A percentile compares a stretch with the other conserved stretches of the same genome.
Evolutionary conservation across 2,329 filamentous ascomycete species (phyloP).

Genomic region (Pyrenophora tritici-repentis): DNA sequence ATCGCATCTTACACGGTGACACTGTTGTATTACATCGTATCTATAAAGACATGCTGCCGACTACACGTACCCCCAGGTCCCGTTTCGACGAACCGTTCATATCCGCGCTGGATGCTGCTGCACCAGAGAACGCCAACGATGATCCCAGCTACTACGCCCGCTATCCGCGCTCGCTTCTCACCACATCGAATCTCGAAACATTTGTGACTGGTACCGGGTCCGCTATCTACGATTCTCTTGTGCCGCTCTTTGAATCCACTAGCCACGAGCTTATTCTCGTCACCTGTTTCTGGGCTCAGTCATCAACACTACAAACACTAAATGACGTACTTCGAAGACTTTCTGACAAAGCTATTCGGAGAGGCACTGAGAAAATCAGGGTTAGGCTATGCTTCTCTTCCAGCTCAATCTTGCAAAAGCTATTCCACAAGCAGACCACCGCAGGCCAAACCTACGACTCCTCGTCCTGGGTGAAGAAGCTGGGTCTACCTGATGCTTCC

Average conservation of each 20-base stretch:
- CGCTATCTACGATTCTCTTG: slow-evolving; percentile 53
- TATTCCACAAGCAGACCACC: slow-evolving; percentile 70
- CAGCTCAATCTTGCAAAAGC: slow-evolving; percentile 71
- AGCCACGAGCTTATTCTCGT: slow-evolving; percentile 72
- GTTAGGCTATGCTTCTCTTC: slow-evolving; percentile 80
- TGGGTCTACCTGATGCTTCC: slow-evolving; percentile 66
- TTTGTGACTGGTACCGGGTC: slow-evolving; percentile 54
- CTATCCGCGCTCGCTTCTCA: slow-evolving; percentile 42
- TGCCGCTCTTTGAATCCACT: slow-evolving; percentile 66
- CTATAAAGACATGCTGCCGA: slow-evolving; percentile 9
- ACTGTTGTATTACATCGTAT: not conserved
- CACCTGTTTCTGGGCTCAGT: slow-evolving; percentile 81
- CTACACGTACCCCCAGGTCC: slow-evolving; percentile 3
- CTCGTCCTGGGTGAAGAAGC: slow-evolving; percentile 61
- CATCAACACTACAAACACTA: slow-evolving; percentile 64
- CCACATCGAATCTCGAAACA: slow-evolving; percentile 40
- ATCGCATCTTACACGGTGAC: not conserved
- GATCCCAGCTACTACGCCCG: slow-evolving; percentile 50
- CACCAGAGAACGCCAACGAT: slow-evolving; percentile 30
- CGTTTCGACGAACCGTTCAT: slow-evolving; percentile 36
- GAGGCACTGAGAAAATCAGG: slow-evolving; percentile 53
- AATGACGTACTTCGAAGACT: slow-evolving; percentile 63
- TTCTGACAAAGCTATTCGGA: slow-evolving; percentile 53
- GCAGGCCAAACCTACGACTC: slow-evolving; percentile 66
- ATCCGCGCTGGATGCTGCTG: slow-evolving; percentile 31